Conservation (phyloP, 1,284 basidiomycete species). For the Sanghuangporus weigelae region DNA sequence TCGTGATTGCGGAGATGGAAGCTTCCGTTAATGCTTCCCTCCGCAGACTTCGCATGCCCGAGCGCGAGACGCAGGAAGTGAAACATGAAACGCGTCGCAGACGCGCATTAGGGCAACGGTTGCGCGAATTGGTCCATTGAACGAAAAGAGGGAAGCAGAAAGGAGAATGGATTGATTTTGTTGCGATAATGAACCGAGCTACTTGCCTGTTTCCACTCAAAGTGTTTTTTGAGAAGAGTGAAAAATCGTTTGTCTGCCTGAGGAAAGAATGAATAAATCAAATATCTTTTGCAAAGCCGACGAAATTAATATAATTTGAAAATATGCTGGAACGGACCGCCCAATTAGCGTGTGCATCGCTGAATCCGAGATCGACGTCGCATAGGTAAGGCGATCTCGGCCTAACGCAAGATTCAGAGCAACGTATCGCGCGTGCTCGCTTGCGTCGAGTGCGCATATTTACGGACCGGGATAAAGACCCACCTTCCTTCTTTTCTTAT, state of each 20-base stretch:
- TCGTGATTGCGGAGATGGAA: background rate
- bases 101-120: background rate
- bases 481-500: slow-evolving; percentile 91
- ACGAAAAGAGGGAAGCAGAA: background rate
- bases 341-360: background rate
- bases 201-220: slow-evolving; percentile 68
- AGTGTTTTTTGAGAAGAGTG: slow-evolving; percentile 72
- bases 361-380: background rate
- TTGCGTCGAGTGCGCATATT: slow-evolving; percentile 1
- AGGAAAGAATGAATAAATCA: background rate
- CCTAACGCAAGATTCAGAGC: background rate
- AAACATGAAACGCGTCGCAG: background rate
- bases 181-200: background rate
- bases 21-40: background rate
- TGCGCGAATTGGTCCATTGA: background rate
- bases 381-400: background rate
- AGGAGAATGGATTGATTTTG: background rate
- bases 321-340: background rate
- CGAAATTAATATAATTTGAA: background rate
- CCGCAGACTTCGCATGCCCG: background rate
- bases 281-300: background rate
- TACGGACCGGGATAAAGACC: background rate
- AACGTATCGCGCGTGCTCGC: background rate
- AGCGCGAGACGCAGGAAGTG: background rate
- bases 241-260: slow-evolving; percentile 93